These are phyloP conservation scores for Groenewaldozyma auringiensis DNA, from an alignment of 1,139 yeast genomes.

Conservation along the genomic window DNA sequence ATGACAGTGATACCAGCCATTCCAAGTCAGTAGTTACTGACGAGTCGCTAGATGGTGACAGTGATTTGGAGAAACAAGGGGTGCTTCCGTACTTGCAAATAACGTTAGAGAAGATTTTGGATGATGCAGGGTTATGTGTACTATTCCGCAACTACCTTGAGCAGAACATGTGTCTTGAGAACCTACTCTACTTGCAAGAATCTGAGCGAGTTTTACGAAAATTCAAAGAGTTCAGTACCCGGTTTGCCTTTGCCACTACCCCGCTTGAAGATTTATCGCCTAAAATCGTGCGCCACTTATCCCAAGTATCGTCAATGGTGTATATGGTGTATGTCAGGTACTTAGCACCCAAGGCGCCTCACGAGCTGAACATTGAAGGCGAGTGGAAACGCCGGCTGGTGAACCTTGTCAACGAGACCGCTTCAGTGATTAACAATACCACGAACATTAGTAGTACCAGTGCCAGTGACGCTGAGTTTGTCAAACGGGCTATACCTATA, in stretches of 20 bases:
- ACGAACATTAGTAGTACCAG: conserved; percentile 1
- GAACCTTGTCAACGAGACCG: conserved; percentile 10
- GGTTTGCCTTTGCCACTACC: conserved; percentile 26
- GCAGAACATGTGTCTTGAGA: conserved; percentile 64
- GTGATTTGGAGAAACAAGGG: background rate
- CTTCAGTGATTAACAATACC: background rate
- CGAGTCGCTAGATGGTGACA: background rate
- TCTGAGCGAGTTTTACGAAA: conserved; percentile 40
- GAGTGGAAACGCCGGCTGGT: conserved; percentile 44
- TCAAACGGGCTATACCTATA: conserved; percentile 35
- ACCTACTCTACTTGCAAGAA: conserved; percentile 61
- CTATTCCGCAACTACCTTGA: conserved; percentile 60
- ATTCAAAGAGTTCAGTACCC: conserved; percentile 27
- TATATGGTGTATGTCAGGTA: conserved; percentile 61
- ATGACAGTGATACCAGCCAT: background rate
- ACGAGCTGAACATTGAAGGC: conserved; percentile 63
- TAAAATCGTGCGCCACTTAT: conserved; percentile 6
- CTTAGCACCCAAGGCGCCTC: conserved; percentile 63
- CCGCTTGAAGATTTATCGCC: conserved; percentile 2
- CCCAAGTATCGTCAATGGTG: conserved; percentile 36
- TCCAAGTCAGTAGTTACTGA: background rate
- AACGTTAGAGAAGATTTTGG: conserved; percentile 43
- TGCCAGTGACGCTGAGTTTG: conserved; percentile 4
- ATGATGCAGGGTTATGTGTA: conserved; percentile 73
- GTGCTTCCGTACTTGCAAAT: conserved; percentile 6